phyloP scores from a whole-genome alignment of 306 rosid species.

The Pyrus pyrifolia region DNA sequence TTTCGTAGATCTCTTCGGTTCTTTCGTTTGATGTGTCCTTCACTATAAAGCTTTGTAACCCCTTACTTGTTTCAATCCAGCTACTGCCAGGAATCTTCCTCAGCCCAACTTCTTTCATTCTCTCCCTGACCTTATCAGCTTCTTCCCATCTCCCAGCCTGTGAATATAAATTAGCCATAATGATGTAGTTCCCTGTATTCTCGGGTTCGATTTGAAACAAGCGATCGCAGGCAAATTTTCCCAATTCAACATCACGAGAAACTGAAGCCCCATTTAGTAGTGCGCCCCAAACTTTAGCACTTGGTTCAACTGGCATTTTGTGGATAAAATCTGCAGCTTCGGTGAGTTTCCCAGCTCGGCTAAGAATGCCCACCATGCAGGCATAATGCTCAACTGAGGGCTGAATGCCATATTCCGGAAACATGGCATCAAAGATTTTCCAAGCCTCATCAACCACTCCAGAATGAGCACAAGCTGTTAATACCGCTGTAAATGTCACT shows the following conservation, averaged over 20 bases:
- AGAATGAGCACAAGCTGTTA: conserved; percentile 70
- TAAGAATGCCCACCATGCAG: conserved; percentile 76
- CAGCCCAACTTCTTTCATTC: conserved; percentile 51
- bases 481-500: conserved; percentile 63
- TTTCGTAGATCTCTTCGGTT: conserved; percentile 41
- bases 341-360: conserved; percentile 68
- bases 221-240: conserved; percentile 54
- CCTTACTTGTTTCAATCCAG: conserved; percentile 58
- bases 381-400: conserved; percentile 86
- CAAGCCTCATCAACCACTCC: conserved; percentile 73
- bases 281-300: conserved; percentile 88
- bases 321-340: conserved; percentile 64
- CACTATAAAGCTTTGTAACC: conserved; percentile 40
- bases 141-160: conserved; percentile 77
- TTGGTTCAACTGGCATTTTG: conserved; percentile 68
- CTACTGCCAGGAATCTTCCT: conserved; percentile 67
- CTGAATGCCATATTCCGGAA: conserved; percentile 36
- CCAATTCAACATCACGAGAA: conserved; percentile 63
- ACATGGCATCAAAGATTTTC: conserved; percentile 58
- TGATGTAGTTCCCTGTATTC: conserved; percentile 66
- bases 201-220: conserved; percentile 69
- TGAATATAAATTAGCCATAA: conserved; percentile 83
- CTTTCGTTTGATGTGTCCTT: conserved; percentile 46
- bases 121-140: conserved; percentile 59
- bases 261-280: conserved; percentile 73